A percentile compares a stretch with the other conserved stretches of the same genome.
These are phyloP conservation scores for Boletus sp. DNA, from an alignment of 768 basidiomycete genomes.

Conservation along the genomic window DNA sequence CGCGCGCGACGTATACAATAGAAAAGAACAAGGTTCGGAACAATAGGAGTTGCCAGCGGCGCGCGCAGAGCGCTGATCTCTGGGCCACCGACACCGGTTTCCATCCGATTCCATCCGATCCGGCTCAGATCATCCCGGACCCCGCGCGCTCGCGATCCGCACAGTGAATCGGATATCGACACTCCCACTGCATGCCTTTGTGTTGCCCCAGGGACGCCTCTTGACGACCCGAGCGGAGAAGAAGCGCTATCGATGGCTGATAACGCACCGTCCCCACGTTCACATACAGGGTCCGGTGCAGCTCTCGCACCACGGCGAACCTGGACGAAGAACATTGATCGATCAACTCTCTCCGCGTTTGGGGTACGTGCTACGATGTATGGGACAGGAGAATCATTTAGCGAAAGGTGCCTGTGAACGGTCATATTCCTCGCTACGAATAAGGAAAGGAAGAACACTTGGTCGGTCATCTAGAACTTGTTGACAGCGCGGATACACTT, in stretches of 20 bases:
- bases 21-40: neutral
- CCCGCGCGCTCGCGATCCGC: neutral
- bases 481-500: constrained; percentile 3
- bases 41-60: neutral
- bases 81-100: neutral
- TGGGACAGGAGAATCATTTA: constrained; percentile 20
- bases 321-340: constrained; percentile 5
- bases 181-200: neutral
- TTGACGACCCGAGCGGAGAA: neutral
- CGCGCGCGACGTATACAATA: neutral
- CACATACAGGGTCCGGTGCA: neutral
- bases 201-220: neutral
- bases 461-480: neutral
- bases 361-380: constrained; percentile 4
- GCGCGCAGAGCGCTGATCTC: neutral
- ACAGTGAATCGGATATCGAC: neutral
- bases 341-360: constrained; percentile 7
- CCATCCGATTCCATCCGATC: neutral
- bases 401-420: constrained; percentile 21
- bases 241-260: neutral
- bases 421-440: constrained; percentile 1
- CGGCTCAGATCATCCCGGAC: constrained; percentile 1
- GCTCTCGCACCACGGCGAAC: constrained; percentile 3
- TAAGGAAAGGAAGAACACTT: constrained; percentile 4
- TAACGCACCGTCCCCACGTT: constrained; percentile 9